Conservation (phyloP, 2,329 filamentous ascomycete species). For the Paramyrothecium sp. region DNA sequence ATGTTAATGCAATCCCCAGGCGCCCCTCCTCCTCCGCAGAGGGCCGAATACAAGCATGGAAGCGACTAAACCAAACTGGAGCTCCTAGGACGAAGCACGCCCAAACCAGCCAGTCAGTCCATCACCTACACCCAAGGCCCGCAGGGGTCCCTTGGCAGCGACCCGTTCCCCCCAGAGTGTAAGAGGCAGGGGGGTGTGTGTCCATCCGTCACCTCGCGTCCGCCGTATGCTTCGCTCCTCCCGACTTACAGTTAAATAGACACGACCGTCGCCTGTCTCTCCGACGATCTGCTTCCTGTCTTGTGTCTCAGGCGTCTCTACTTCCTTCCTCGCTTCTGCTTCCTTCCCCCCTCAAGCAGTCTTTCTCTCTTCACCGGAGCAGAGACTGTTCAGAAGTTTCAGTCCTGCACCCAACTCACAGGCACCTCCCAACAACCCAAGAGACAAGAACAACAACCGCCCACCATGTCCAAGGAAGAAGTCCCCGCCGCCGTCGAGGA, state of each 20-base stretch:
- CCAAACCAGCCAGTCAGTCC: background rate
- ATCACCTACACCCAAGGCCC: no score
- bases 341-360: slow-evolving; percentile 1
- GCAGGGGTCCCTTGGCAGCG: background rate
- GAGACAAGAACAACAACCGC: slow-evolving; percentile 2
- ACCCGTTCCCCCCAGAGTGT: background rate
- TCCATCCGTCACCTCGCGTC: background rate
- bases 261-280: background rate
- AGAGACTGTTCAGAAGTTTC: background rate
- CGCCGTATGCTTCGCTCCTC: background rate
- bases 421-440: background rate
- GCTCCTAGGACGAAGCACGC: background rate
- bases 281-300: background rate
- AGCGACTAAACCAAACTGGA: background rate
- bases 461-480: slow-evolving; percentile 16
- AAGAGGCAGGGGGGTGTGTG: background rate
- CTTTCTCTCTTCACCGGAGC: background rate
- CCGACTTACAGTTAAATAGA: background rate
- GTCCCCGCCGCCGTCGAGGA: slow-evolving; percentile 13
- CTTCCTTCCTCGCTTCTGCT: slow-evolving; percentile 2
- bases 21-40: background rate
- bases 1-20: background rate
- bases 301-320: background rate
- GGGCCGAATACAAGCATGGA: background rate
- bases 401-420: background rate